Base-by-base conservation (phyloP, 2,329 filamentous ascomycete genomes). In the Aspergillus calidoustus region DNA sequence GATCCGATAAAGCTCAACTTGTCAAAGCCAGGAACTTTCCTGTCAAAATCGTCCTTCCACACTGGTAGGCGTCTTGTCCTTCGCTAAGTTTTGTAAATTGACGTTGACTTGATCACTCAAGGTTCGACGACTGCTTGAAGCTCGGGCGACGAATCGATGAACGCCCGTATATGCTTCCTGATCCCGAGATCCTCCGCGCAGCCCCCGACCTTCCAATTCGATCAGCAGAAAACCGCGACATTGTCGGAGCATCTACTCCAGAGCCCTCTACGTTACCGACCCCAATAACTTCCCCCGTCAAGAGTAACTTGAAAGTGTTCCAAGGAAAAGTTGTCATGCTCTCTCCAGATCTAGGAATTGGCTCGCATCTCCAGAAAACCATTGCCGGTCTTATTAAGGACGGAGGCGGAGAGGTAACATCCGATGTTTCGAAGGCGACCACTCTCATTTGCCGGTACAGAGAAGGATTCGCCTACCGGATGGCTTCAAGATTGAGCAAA, bases 71-170 rank as follows among this genome's bases (percentile, higher is more conserved):
- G 5, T 30, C 11, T 19, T 46, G 4, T 17, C 17, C 30, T 8
- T 56, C 17, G 57, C 5, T 3, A n/a, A 15, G 34, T 41, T 8
- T 41, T 13, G 4, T 41, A 13, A 13, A 41, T 19, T 44, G 34
- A 44, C 30, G 8, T 15, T 28, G 13, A 50, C 48, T 43, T 34
- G 23, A 3, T 22, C 47, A 46, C 30, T 64, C 31, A 28, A 93
- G 91, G 93, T 97, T 99, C 73, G 94, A 98, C 69, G 94, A 97
- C 74, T 99, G 95, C 77, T 86, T 99, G 68, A 95, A 91, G 77
- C 86, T 99, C 30, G 93, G 94, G 54, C 93, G 92, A 76, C 88
- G 91, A 62, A 97, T 99, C 68, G 90, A 92, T 68, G 95, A 99
- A 75, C 81, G 83, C 7, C 95, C 95, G 0, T 99, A 99, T 73